A percentile compares a stretch with the other conserved stretches of the same genome.
Conservation (phyloP, 371 early-diverging fungal genomes). For the Paraphysoderma sedebokerense region DNA sequence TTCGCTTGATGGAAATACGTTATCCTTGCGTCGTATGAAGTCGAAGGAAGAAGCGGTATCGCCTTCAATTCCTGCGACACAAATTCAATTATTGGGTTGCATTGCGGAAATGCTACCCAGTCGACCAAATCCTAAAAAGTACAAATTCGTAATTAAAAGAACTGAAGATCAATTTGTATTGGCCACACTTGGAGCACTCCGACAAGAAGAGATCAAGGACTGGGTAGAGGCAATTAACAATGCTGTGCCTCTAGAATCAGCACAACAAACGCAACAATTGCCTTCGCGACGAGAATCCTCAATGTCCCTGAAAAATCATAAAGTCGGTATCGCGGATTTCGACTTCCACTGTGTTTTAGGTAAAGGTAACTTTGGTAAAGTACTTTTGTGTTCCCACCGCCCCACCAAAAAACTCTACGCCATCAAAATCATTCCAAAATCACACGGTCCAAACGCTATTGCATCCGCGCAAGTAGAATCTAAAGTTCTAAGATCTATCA, state of each 20-base stretch:
- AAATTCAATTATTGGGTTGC: neutral
- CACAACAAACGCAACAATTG: neutral
- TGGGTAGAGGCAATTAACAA: conserved; percentile 8
- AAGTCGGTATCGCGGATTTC: conserved; percentile 28
- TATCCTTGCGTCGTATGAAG: conserved; percentile 8
- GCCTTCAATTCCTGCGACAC: neutral
- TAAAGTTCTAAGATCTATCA: conserved; percentile 12
- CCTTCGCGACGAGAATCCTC: neutral
- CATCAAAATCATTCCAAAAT: conserved; percentile 27
- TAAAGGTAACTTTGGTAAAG: conserved; percentile 33
- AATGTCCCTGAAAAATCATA: neutral
- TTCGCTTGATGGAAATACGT: conserved; percentile 6
- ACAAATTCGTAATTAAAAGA: conserved; percentile 4
- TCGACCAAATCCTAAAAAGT: neutral
- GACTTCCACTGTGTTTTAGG: conserved; percentile 30
- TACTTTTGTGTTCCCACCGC: conserved; percentile 13
- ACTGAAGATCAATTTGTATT: neutral
- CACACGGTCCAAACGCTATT: conserved; percentile 8
- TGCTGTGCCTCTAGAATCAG: too few species aligned
- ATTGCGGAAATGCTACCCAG: conserved; percentile 4
- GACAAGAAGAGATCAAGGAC: conserved; percentile 4
- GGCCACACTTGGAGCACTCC: conserved; percentile 1
- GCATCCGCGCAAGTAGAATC: conserved; percentile 17
- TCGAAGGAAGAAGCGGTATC: conserved; percentile 10
- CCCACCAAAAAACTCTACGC: conserved; percentile 22